Evolutionary conservation across 768 basidiomycete species (phyloP), one percentile per base, ranked within the genome.

Genomic region (Mycena belliarum): DNA sequence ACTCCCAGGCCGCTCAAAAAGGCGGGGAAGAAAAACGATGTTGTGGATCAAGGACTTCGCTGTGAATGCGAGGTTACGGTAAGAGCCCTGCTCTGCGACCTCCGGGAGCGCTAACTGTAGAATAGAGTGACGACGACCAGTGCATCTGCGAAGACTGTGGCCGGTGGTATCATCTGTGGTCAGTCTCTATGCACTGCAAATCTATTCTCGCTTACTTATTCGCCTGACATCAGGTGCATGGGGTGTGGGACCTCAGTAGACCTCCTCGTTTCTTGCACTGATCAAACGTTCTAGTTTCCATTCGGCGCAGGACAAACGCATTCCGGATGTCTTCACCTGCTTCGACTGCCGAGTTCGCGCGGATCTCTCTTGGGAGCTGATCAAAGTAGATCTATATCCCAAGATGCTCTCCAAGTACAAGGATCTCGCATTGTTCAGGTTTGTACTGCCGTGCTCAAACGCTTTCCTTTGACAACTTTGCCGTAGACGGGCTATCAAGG

Each of bases 121-220:
- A 16, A 57, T 66, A 91, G 88, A 65, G 76, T 16, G 84, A 86
- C 26, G 87, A 87, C 60, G 76, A 80, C 23, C 66, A 63, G 26
- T 79, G 83, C 54, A 78, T 82, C 53, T 93, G 91, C 65, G 89
- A 92, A 57, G 85, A 78, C n/a, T 92, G 91, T 70, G 75, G 75
- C 18, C 80, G 75, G 55, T 91, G 89, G 89, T 87, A 82, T 67
- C 91, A 93, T 68, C 64, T 85, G 41, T 93, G 91, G 91, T 91
- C 52, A 52, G 82, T 67, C 55, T 26, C 38, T 29, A 32, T 32
- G 29, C 12, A 32, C 16, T 32, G 6, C 18, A 12, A n/a, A n/a
- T n/a, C n/a, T 8, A 9, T 26, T 65, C 26, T 43, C 42, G 7
- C 42, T 43, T 24, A 43, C 24, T 2, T 43, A 43, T 20, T 16